These are phyloP conservation scores for Arabidopsis thaliana DNA, from an alignment of 345 rosid genomes.

Conservation along the genomic window TAIR10.1 NC_003076.8:8140501-8141000, in stretches of 20 bases:
- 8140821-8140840: constrained; percentile 29
- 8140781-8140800: constrained; percentile 67
- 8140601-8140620: constrained; percentile 83
- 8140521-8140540: constrained; percentile 50
- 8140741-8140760: constrained; percentile 69
- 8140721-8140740: constrained; percentile 63
- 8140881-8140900: constrained; percentile 74
- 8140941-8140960: constrained; percentile 89
- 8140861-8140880: constrained; percentile 51
- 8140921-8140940: constrained; percentile 75
- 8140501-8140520: constrained; percentile 80
- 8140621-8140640: constrained; percentile 66
- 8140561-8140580: not conserved
- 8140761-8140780: constrained; percentile 64
- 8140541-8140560: not conserved
- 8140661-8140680: constrained; percentile 74
- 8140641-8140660: constrained; percentile 73
- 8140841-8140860: constrained; percentile 22
- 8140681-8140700: constrained; percentile 59
- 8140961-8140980: constrained; percentile 86
- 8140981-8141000: constrained; percentile 87
- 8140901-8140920: constrained; percentile 76
- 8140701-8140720: constrained; percentile 57
- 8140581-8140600: not conserved
- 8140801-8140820: constrained; percentile 49